Base-by-base conservation (phyloP, 1,284 basidiomycete species). In the Coniferiporia weirii region DNA sequence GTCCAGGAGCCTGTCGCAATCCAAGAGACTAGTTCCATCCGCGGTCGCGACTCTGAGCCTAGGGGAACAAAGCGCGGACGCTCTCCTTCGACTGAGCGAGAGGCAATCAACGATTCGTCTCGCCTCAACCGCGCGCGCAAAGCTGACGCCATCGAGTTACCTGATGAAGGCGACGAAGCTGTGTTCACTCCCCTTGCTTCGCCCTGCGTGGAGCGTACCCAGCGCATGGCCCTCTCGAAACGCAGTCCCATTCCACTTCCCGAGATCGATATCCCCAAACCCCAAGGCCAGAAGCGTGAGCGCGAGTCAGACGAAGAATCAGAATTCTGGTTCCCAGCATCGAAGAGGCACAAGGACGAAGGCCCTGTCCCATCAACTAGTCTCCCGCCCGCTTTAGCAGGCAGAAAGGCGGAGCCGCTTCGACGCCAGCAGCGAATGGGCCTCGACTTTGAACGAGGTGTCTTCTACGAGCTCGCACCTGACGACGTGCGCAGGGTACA, bases 211-310 rank as follows among this genome's bases (percentile, higher is more conserved):
- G 38, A 40, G 15, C 38, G 38, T 3, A 15, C 15, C 3, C 38
- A 40, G 38, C 38, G 38, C 15, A 10, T 40, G 9, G 12, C 38
- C 3, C 38, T 3, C 3, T 40, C 8, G 38, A 40, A 15, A 1
- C 12, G 3, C 2, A 40, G 3, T 10, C 38, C 38, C 8, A 40
- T 1, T 9, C 15, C 38, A 9, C 9, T 12, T 3, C 38, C 38
- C 2, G 15, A 1, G 38, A 40, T 40, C 1, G 15, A 15, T 40
- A 15, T 27, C 27, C 27, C 38, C 12, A 40, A 9, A 15, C 12
- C 38, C 3, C 38, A 40, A 40, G 38, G 38, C 38, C 9, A 40
- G 38, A 40, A 40, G 15, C 76, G 64, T 88, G 38, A 2, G 8
- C 38, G 38, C 38, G 38, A 40, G 38, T 27, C 27, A 5, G 27